Conservation (phyloP, 148 eudicot genomes). For the Hydrangea macrophylla region DNA sequence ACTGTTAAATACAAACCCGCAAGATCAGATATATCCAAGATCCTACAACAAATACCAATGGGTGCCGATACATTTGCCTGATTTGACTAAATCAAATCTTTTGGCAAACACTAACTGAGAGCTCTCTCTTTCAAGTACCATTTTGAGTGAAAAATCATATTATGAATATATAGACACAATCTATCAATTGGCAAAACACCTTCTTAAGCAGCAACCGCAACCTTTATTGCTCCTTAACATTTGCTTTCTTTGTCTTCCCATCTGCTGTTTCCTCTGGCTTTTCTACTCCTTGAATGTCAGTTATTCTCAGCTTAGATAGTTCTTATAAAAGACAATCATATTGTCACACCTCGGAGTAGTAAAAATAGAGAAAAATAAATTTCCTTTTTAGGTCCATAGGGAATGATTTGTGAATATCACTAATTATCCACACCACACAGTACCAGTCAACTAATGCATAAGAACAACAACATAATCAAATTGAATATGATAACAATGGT, state of each 20-base stretch:
- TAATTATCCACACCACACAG: too few relatives aligned
- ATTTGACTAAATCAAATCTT: not conserved
- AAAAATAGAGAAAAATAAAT: too few relatives aligned
- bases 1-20: not conserved
- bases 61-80: not conserved
- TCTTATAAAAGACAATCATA: conserved; percentile 45
- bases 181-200: not conserved
- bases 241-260: conserved; percentile 29
- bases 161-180: not conserved
- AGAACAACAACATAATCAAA: too few relatives aligned
- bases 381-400: too few relatives aligned
- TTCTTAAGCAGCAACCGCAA: conserved; percentile 44
- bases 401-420: too few relatives aligned
- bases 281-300: conserved; percentile 80
- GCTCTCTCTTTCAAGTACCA: not conserved
- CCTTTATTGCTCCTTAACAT: conserved; percentile 39
- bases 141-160: conserved; percentile 4
- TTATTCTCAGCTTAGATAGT: conserved; percentile 83
- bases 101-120: not conserved
- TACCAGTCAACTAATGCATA: too few relatives aligned
- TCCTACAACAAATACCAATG: not conserved
- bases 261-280: conserved; percentile 49
- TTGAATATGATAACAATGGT: too few relatives aligned
- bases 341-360: too few relatives aligned
- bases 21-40: not conserved